Percentiles rank a stretch among this genome's conserved stretches.
Conservation (phyloP, 768 basidiomycete species). For the Naematelia encephala region DNA sequence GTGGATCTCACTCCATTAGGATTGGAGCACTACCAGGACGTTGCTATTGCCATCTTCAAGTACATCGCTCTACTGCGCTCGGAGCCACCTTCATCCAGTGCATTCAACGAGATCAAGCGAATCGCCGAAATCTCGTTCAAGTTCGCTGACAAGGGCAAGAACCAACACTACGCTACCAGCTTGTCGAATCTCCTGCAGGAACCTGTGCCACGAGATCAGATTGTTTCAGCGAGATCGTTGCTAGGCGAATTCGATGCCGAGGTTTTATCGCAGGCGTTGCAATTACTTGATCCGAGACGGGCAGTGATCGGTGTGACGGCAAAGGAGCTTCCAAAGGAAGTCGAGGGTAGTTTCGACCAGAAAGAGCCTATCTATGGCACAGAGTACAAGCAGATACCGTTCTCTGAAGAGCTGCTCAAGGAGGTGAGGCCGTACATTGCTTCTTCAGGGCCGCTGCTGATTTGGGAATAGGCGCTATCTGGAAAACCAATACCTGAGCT, state of each 20-base stretch:
- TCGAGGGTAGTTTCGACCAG: constrained; percentile 54
- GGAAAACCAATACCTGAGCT: constrained; percentile 60
- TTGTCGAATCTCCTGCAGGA: constrained; percentile 71
- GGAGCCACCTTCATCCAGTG: constrained; percentile 54
- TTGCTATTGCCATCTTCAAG: constrained; percentile 69
- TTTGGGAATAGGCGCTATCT: constrained; percentile 58
- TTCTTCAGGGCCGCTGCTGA: constrained; percentile 7
- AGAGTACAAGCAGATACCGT: constrained; percentile 63
- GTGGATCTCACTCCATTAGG: constrained; percentile 78
- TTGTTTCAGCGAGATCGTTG: constrained; percentile 68
- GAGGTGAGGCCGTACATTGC: constrained; percentile 42
- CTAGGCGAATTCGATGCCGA: constrained; percentile 70
- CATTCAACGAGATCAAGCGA: constrained; percentile 70
- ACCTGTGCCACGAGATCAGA: constrained; percentile 74
- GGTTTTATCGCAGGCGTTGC: constrained; percentile 56
- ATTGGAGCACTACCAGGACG: constrained; percentile 72
- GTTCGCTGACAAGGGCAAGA: constrained; percentile 77
- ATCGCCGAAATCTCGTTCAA: constrained; percentile 74
- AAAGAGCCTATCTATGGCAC: constrained; percentile 93
- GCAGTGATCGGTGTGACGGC: constrained; percentile 75
- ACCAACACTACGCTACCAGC: constrained; percentile 74
- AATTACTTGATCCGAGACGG: constrained; percentile 64
- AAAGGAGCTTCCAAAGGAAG: constrained; percentile 62
- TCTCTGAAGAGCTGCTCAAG: constrained; percentile 60
- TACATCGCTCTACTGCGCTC: constrained; percentile 58